These are phyloP conservation scores for Capniomyces stellatus DNA, from an alignment of 371 early-diverging fungal species.

Conservation along the genomic window DNA sequence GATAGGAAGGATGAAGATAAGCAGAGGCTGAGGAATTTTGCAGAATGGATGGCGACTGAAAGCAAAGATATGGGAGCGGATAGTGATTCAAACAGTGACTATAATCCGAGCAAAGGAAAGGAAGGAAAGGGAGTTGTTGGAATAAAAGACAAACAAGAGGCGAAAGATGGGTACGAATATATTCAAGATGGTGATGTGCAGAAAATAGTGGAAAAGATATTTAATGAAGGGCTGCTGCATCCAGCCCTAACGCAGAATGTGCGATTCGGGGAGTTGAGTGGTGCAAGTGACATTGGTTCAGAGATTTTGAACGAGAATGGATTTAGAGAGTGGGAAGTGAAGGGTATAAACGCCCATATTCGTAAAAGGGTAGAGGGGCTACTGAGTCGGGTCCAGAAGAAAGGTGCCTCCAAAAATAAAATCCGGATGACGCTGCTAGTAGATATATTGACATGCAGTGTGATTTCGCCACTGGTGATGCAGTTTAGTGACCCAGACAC, in stretches of 20 bases:
- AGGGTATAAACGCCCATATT: constrained; percentile 34
- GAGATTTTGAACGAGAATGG: constrained; percentile 29
- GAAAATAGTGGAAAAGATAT: constrained; percentile 32
- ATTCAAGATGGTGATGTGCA: constrained; percentile 28
- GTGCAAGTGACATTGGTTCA: constrained; percentile 37
- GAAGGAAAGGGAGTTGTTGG: too few relatives aligned
- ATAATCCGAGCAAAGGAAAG: neutral
- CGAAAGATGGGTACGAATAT: neutral
- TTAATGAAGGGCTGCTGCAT: neutral
- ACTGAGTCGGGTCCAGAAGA: constrained; percentile 36
- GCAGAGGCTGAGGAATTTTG: neutral
- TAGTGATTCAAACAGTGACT: neutral
- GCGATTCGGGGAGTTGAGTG: constrained; percentile 25
- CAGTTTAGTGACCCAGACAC: constrained; percentile 66
- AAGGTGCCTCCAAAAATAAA: constrained; percentile 31
- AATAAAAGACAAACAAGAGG: too few relatives aligned
- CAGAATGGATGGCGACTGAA: too few relatives aligned
- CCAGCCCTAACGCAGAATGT: constrained; percentile 3
- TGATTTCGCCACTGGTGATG: constrained; percentile 51
- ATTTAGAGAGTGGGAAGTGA: neutral
- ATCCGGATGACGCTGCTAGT: constrained; percentile 42
- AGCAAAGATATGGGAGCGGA: neutral
- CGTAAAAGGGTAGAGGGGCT: constrained; percentile 39
- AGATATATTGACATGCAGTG: constrained; percentile 49
- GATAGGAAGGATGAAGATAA: neutral